A percentile compares a stretch with the other conserved stretches of the same genome.
Conservation (phyloP, 306 rosid genomes). For the Fragaria iinumae region DNA sequence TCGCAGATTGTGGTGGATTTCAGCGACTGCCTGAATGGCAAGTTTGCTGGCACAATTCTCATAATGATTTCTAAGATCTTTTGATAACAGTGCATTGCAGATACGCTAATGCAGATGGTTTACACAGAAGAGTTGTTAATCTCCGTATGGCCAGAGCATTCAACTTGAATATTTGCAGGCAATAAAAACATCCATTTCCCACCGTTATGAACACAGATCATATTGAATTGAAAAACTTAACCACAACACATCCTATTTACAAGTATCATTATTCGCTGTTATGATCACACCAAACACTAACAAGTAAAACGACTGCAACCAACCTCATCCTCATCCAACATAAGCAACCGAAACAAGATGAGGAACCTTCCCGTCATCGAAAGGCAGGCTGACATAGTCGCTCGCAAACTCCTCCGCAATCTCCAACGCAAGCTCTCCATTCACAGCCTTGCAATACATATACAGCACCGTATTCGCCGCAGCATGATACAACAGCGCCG, state of each 20-base stretch:
- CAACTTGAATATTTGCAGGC: too few relatives aligned
- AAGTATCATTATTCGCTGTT: neutral
- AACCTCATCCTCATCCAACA: slow-evolving; percentile 24
- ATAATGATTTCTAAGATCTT: too few relatives aligned
- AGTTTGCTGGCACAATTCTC: slow-evolving; percentile 26
- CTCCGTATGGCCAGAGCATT: too few relatives aligned
- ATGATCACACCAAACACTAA: neutral
- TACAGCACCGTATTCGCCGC: slow-evolving; percentile 51
- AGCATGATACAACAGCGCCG: slow-evolving; percentile 43
- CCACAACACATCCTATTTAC: neutral
- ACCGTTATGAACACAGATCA: neutral
- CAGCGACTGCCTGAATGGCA: slow-evolving; percentile 22
- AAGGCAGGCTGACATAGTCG: slow-evolving; percentile 58
- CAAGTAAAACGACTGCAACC: too few relatives aligned
- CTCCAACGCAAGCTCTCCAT: slow-evolving; percentile 41
- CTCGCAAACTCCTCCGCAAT: slow-evolving; percentile 54
- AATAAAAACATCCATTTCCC: too few relatives aligned
- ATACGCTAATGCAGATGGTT: too few relatives aligned
- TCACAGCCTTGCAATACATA: slow-evolving; percentile 44
- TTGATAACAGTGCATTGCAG: too few relatives aligned
- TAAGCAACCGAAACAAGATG: slow-evolving; percentile 60
- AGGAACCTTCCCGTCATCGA: slow-evolving; percentile 55
- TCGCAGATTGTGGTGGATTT: slow-evolving; percentile 28
- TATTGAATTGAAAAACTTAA: too few relatives aligned
- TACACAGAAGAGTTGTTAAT: too few relatives aligned